Percentiles rank a stretch among this genome's conserved stretches.
These are phyloP conservation scores for Pyrrhoderma lamaoense DNA, from an alignment of 1,284 basidiomycete genomes.

Conservation along the genomic window DNA sequence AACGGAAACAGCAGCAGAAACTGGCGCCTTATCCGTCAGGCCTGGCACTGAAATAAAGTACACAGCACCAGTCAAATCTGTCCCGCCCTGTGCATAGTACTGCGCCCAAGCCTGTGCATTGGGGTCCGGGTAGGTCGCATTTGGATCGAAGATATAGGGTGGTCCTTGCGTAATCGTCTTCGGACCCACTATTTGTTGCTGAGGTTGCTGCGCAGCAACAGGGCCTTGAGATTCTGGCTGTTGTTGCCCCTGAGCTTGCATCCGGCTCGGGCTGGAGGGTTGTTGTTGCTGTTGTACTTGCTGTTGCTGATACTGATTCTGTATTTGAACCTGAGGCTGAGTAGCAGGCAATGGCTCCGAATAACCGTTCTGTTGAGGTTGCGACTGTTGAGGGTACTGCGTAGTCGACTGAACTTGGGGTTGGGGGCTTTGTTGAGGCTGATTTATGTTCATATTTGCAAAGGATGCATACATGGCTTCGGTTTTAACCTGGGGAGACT, in stretches of 20 bases:
- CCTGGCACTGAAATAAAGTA: constrained; percentile 73
- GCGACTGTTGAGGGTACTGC: constrained; percentile 15
- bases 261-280: constrained; percentile 19
- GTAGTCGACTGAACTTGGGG: constrained; percentile 23
- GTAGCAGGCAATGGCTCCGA: not conserved
- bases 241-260: constrained; percentile 19
- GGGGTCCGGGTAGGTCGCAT: constrained; percentile 55
- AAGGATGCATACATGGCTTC: not conserved
- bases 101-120: constrained; percentile 77
- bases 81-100: constrained; percentile 71
- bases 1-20: not conserved
- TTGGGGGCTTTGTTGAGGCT: constrained; percentile 18
- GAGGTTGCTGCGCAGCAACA: constrained; percentile 21
- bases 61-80: constrained; percentile 58
- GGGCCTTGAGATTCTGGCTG: constrained; percentile 18
- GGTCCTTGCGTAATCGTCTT: constrained; percentile 37
- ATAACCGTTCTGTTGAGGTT: not conserved
- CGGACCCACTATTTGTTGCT: constrained; percentile 22
- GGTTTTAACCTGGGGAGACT: no score
- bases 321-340: not conserved
- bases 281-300: constrained; percentile 23
- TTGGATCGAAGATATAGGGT: constrained; percentile 65
- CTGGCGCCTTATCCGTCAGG: constrained; percentile 37
- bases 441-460: constrained; percentile 18
- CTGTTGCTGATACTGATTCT: constrained; percentile 9